Evolutionary conservation across 352 stramenopile species (phyloP).

Genomic region (Phytophthora idaei): DNA sequence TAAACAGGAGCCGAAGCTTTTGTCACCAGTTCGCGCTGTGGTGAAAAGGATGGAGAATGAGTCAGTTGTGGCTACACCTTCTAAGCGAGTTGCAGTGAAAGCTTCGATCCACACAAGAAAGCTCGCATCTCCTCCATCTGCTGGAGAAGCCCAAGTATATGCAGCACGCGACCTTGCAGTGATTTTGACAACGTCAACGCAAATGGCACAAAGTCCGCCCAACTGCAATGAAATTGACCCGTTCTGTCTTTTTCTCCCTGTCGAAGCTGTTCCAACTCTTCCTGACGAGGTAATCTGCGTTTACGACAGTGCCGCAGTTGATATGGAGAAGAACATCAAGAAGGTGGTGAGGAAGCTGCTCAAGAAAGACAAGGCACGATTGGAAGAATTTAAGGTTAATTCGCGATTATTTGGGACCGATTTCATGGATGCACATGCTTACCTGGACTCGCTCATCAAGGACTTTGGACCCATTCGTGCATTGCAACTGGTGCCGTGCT

Average conservation of each 20-base stretch:
- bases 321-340: constrained; percentile 79
- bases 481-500: constrained; percentile 68
- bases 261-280: constrained; percentile 50
- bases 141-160: background rate
- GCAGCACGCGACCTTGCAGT: background rate
- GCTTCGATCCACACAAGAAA: background rate
- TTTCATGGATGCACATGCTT: constrained; percentile 78
- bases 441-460: constrained; percentile 66
- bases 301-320: constrained; percentile 60
- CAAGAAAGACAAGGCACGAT: constrained; percentile 54
- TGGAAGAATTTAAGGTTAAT: constrained; percentile 87
- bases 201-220: background rate
- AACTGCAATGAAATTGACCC: constrained; percentile 41
- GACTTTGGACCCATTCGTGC: constrained; percentile 62
- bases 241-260: constrained; percentile 54
- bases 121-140: background rate
- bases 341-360: constrained; percentile 74
- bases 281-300: constrained; percentile 62
- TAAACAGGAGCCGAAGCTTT: background rate
- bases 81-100: background rate
- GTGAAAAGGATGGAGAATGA: constrained; percentile 21
- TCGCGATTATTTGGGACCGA: constrained; percentile 77
- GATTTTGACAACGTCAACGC: background rate
- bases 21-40: background rate
- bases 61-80: background rate